Base-by-base conservation (phyloP, 148 eudicot genomes). In the Polygonum maritimum region DNA sequence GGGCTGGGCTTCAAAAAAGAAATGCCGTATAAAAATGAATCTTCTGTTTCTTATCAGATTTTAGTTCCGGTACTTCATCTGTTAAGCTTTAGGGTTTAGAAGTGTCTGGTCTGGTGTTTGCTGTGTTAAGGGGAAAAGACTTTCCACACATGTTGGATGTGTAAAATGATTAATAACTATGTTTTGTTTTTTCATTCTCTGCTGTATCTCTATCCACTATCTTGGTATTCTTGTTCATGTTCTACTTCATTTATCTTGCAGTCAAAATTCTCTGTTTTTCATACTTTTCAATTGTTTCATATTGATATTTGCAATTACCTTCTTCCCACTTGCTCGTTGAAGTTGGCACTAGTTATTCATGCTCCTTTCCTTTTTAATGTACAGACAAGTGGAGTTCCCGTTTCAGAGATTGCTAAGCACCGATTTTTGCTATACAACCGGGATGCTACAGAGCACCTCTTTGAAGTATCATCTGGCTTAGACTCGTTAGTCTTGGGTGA, bases 401-500 rank as follows among this genome's bases (percentile, higher is more conserved):
- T 85, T 55, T 75, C 95, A 47, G 97, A 94, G 79, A 86, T 94
- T 62, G 85, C 89, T 67, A 83, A 92, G 83, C 97, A 91, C 78
- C 88, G 97, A 48, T 94, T 94, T 78, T 83, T 94, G 78, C 85
- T 94, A 2, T 83, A 94, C 49, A 88, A 94, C 78, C 83, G 86
- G 15, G 98, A 94, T 78, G 98, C 95, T 15, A 90, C 98, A 5
- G 90, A 92, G 76, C 98, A 94, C 83, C 76, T 94, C 81, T 94
- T 94, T 77, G 95, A 94, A 88, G 98, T 94, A 39, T 91, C 98
- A 41, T 97, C 98, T 7, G 98, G 98, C 11, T 80, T 94, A 26
- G 98, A 94, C 81, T 94, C 98, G 60, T 80, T 94, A 80, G 97
- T 94, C 5, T 72, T 94, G 74, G 98, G 98, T 70, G 98, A 94